Evolutionary conservation across 176 grass and related monocot species (phyloP).

Genomic region (Poa annua): DNA sequence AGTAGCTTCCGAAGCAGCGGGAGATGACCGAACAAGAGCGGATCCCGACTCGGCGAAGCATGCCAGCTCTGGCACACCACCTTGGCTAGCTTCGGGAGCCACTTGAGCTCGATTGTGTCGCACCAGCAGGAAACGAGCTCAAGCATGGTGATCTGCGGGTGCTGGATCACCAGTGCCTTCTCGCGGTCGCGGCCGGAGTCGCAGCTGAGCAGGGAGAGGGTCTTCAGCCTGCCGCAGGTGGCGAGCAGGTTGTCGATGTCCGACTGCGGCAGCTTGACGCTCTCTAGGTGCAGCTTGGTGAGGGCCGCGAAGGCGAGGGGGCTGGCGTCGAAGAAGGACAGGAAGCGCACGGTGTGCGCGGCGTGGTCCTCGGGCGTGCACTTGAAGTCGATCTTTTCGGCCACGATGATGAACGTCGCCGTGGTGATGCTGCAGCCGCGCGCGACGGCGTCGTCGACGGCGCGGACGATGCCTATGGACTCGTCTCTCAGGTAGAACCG

Average conservation of each 20-base stretch:
- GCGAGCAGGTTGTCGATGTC: conserved; percentile 6
- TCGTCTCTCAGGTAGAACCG: not conserved
- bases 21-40: not conserved
- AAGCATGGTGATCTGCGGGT: conserved; percentile 1
- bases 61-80: not conserved
- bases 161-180: not conserved
- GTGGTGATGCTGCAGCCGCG: not conserved
- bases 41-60: not conserved
- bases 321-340: not conserved
- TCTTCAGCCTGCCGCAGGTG: not conserved
- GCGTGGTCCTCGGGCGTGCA: not conserved
- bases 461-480: not conserved
- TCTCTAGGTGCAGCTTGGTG: conserved; percentile 15
- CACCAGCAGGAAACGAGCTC: not conserved
- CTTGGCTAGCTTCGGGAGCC: conserved; percentile 12
- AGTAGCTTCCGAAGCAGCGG: not conserved
- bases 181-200: not conserved
- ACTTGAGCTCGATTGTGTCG: not conserved
- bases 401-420: not conserved
- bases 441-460: not conserved
- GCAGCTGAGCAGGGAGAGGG: not conserved
- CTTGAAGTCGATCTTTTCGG: not conserved
- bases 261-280: not conserved
- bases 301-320: conserved; percentile 23
- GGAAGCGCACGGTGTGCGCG: not conserved